Base-by-base conservation (phyloP, 2,329 filamentous ascomycete genomes). In the Scortechinia acanthostroma region DNA sequence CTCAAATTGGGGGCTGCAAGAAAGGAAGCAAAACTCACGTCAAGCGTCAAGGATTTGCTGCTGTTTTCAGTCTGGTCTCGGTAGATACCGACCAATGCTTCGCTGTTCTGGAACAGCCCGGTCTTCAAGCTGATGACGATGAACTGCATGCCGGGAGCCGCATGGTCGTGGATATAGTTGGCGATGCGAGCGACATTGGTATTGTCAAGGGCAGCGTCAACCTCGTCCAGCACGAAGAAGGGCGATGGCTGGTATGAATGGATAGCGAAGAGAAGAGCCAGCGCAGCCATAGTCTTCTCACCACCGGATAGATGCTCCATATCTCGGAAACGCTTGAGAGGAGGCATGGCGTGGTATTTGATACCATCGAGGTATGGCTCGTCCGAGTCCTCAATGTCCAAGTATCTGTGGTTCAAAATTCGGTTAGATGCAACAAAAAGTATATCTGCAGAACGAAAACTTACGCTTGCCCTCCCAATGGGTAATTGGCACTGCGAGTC, bases 271-370 rank as follows among this genome's bases (percentile, higher is more conserved):
- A 98, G 76, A 33, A 98, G 74, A n/a, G 93, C 93, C 30, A 98
- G 73, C 14, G 93, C 93, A 2, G 93, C 93, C 84, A 98, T 98
- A 0, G 93, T 98, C 74, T 98, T 98, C 68, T 98, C 93, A 46
- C 93, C 93, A 56, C 93, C 93, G 1, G 89, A 95, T 6, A 98
- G 72, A 61, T 96, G 93, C 64, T 98, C 93, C 93, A 98, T 98
- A 63, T 98, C 94, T 55, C 93, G 80, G 77, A 98, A 98, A 42
- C 93, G 89, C 70, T 98, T 98, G 50, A 96, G 80, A 1, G 93
- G 93, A 17, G 93, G 93, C 91, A 97, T 98, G 50, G 93, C 94
- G 61, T 97, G 91, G 66, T 98, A 98, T 60, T 95, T 96, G 66
- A 98, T 90, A 22, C 93, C 93, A 33, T 88, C 89, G 3, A 96